Percentiles rank a stretch among this genome's conserved stretches.
phyloP scores from a whole-genome alignment of 2,329 filamentous ascomycete species.

The Pseudovirgaria hyperparasitica region DNA sequence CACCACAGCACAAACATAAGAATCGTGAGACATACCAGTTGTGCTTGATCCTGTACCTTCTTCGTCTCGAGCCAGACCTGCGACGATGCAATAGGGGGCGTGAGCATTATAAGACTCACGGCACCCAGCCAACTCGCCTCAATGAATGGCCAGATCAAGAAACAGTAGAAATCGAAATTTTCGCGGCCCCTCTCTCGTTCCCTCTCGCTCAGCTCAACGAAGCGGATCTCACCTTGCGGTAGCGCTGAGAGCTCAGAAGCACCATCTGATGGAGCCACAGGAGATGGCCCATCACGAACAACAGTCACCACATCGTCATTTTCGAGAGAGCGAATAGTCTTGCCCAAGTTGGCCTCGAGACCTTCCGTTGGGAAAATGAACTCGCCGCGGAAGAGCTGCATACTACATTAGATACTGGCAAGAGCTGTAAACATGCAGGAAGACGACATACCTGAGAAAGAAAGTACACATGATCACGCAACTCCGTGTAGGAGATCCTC shows the following conservation, averaged over 20 bases:
- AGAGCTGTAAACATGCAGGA: not conserved
- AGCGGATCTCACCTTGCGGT: slow-evolving; percentile 35
- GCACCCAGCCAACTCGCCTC: slow-evolving; percentile 88
- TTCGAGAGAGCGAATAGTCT: slow-evolving; percentile 66
- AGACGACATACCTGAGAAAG: slow-evolving; percentile 49
- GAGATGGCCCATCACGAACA: slow-evolving; percentile 36
- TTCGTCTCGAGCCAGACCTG: slow-evolving; percentile 67
- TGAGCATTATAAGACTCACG: slow-evolving; percentile 74
- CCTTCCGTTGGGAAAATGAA: slow-evolving; percentile 94
- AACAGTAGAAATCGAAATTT: slow-evolving; percentile 98
- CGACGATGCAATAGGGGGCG: slow-evolving; percentile 52
- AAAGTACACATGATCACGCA: slow-evolving; percentile 73
- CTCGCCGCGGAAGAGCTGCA: slow-evolving; percentile 75
- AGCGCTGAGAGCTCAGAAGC: slow-evolving; percentile 4
- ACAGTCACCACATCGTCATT: slow-evolving; percentile 64
- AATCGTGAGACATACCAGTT: slow-evolving; percentile 46
- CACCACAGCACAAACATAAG: not conserved
- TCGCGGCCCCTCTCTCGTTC: slow-evolving; percentile 74
- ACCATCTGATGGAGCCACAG: too few species aligned
- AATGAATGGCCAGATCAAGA: slow-evolving; percentile 96
- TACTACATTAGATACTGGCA: slow-evolving; percentile 7
- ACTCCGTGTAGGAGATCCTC: slow-evolving; percentile 59
- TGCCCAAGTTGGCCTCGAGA: slow-evolving; percentile 64
- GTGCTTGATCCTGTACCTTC: slow-evolving; percentile 68
- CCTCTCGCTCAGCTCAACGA: slow-evolving; percentile 59